These are phyloP conservation scores for Solanum piurae DNA, from an alignment of 257 asterid genomes.

Conservation along the genomic window DNA sequence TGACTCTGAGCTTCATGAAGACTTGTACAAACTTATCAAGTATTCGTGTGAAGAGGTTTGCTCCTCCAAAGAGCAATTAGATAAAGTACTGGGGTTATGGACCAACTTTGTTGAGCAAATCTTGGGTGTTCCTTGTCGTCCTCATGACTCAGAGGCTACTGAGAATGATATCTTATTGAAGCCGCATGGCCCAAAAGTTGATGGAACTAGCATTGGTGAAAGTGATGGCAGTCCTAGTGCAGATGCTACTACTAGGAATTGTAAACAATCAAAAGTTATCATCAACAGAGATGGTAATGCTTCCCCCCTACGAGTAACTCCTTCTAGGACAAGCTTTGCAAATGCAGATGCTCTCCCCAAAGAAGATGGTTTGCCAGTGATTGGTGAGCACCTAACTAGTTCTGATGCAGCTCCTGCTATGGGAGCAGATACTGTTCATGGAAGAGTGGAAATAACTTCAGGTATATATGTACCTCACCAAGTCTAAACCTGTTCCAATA, in stretches of 20 bases:
- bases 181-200: slow-evolving; percentile 18
- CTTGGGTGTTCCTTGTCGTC: slow-evolving; percentile 56
- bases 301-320: slow-evolving; percentile 33
- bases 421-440: slow-evolving; percentile 40
- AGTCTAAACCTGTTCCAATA: background rate
- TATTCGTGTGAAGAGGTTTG: slow-evolving; percentile 94
- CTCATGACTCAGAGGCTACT: slow-evolving; percentile 27
- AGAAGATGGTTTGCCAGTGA: slow-evolving; percentile 30
- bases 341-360: slow-evolving; percentile 34
- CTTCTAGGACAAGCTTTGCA: slow-evolving; percentile 29
- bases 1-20: slow-evolving; percentile 76
- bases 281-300: slow-evolving; percentile 46
- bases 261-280: slow-evolving; percentile 39
- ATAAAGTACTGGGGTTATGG: slow-evolving; percentile 81
- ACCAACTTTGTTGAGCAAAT: slow-evolving; percentile 79
- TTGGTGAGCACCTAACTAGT: slow-evolving; percentile 34
- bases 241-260: slow-evolving; percentile 27
- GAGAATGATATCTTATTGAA: slow-evolving; percentile 47
- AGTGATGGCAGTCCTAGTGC: slow-evolving; percentile 53
- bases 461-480: slow-evolving; percentile 15
- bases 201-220: slow-evolving; percentile 29
- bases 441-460: slow-evolving; percentile 21
- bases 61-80: slow-evolving; percentile 79
- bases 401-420: slow-evolving; percentile 27
- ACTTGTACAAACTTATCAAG: slow-evolving; percentile 65